Conservation (phyloP, 331 rosid species). For the Arachis monticola region DNA sequence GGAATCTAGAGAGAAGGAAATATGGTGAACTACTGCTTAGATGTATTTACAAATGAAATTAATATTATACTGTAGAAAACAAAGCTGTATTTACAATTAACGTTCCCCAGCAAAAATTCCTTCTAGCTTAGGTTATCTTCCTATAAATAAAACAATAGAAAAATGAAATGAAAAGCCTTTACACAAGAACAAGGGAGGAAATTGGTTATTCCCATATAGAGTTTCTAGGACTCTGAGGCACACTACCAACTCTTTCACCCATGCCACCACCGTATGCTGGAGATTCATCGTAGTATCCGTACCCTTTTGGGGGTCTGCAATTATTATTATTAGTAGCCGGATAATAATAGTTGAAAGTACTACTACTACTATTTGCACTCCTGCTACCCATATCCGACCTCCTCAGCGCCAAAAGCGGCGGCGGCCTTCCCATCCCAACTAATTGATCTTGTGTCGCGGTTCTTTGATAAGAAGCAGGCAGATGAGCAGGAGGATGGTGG, state of each 20-base stretch:
- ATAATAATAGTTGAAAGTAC: constrained; percentile 20
- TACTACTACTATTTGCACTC: background rate
- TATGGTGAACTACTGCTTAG: too few relatives aligned
- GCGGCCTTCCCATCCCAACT: constrained; percentile 34
- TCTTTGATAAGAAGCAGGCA: background rate
- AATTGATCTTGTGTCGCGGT: constrained; percentile 29
- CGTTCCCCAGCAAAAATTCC: background rate
- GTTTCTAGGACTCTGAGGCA: constrained; percentile 49
- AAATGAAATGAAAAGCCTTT: background rate
- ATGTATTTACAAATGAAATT: too few relatives aligned
- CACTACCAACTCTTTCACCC: constrained; percentile 37
- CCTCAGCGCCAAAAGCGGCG: constrained; percentile 27
- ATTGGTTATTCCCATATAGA: constrained; percentile 27
- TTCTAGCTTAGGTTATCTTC: background rate
- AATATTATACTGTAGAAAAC: background rate
- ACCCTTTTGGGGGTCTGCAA: constrained; percentile 31
- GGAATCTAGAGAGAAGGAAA: too few relatives aligned
- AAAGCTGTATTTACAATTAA: background rate
- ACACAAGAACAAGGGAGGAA: background rate
- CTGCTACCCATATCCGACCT: constrained; percentile 17
- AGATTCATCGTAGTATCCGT: constrained; percentile 41
- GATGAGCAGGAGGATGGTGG: background rate
- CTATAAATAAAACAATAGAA: background rate
- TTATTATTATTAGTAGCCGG: background rate
- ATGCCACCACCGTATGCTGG: background rate